phyloP scores from a whole-genome alignment of 768 basidiomycete species.

The Calocybe gangraenosa region DNA sequence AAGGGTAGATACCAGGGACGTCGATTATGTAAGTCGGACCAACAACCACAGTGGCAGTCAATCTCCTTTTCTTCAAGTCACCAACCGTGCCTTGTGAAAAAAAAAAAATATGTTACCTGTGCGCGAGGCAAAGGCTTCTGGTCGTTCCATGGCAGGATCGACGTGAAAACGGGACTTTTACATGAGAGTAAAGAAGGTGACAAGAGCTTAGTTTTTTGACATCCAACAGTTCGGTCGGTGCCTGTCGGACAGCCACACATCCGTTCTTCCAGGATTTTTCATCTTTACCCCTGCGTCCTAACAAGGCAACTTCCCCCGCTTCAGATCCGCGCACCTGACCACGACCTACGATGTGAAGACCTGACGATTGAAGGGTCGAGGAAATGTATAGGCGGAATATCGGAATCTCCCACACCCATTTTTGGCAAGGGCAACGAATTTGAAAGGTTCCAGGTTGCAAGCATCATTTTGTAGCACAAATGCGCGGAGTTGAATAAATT shows the following conservation, averaged over 20 bases:
- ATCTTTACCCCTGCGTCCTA: constrained; percentile 6
- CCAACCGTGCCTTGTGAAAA: not conserved
- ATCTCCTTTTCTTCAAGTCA: not conserved
- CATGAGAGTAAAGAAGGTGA: not conserved
- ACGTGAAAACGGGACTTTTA: not conserved
- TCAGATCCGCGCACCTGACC: not conserved
- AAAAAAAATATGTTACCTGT: not conserved
- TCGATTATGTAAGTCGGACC: constrained; percentile 18
- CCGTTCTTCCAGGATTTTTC: constrained; percentile 32
- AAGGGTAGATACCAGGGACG: constrained; percentile 11
- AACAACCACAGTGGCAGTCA: constrained; percentile 5
- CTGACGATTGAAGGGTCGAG: no score
- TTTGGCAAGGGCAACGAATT: no score
- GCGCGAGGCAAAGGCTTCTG: not conserved
- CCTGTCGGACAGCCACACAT: constrained; percentile 33
- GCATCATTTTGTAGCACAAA: no score
- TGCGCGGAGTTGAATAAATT: no score
- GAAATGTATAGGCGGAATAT: constrained; percentile 7
- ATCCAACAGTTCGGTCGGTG: constrained; percentile 9
- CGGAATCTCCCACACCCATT: constrained; percentile 10
- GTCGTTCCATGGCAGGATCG: constrained; percentile 1
- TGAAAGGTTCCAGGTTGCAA: no score
- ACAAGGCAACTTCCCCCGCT: constrained; percentile 10
- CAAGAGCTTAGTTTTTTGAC: not conserved
- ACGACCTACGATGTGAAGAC: no score